These are phyloP conservation scores for Tolypocladium endophyticum DNA, from an alignment of 2,329 filamentous ascomycete genomes.

Conservation along the genomic window DNA sequence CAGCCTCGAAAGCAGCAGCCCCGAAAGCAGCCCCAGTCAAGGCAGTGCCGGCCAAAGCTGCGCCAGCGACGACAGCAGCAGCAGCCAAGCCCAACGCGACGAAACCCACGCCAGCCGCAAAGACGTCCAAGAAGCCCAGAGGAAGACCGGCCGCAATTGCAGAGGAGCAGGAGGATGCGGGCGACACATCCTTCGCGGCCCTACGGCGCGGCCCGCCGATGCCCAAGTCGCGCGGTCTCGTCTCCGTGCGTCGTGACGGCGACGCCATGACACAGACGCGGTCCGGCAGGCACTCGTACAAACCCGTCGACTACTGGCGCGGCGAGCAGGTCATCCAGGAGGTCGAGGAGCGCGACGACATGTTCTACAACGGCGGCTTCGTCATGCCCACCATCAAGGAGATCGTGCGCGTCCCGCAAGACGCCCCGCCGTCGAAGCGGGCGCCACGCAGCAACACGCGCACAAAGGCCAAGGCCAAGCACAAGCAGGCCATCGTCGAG, in stretches of 20 bases:
- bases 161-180: constrained; percentile 25
- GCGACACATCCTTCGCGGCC: constrained; percentile 35
- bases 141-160: constrained; percentile 18
- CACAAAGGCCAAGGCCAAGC: constrained; percentile 16
- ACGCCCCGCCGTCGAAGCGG: constrained; percentile 27
- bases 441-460: constrained; percentile 17
- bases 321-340: constrained; percentile 70
- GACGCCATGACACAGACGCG: constrained; percentile 52
- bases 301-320: constrained; percentile 76
- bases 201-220: constrained; percentile 45
- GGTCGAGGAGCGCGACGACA: constrained; percentile 42
- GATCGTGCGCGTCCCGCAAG: constrained; percentile 60
- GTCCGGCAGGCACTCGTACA: constrained; percentile 67
- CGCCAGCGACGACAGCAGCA: constrained; percentile 5
- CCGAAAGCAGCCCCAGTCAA: constrained; percentile 10
- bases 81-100: constrained; percentile 2
- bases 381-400: constrained; percentile 64
- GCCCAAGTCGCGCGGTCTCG: constrained; percentile 42
- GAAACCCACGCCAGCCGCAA: background rate
- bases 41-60: constrained; percentile 13
- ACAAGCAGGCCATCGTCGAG: constrained; percentile 28
- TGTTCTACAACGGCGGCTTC: constrained; percentile 34
- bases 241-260: constrained; percentile 37
- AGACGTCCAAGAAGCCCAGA: constrained; percentile 6
- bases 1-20: constrained; percentile 13